Evolutionary conservation across 1,139 yeast genomes (phyloP).

Genomic region (Kurtzmaniella quercitrusa): DNA sequence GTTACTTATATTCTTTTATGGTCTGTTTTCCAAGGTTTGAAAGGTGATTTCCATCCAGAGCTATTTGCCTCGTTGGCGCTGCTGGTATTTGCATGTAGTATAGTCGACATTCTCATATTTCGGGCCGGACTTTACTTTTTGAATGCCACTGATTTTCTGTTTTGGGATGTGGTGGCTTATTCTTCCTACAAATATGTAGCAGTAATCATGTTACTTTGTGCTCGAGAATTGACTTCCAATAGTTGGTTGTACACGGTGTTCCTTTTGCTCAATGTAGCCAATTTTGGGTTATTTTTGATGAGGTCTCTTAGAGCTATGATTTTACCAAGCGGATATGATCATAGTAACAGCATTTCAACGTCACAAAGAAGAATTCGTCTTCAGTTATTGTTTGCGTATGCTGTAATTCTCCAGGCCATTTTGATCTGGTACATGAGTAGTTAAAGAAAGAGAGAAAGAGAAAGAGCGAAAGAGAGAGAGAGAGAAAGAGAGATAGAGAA

Average conservation of each 20-base stretch:
- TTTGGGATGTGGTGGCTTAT: constrained; percentile 84
- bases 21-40: constrained; percentile 82
- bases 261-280: constrained; percentile 42
- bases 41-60: constrained; percentile 92
- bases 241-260: constrained; percentile 37
- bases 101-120: constrained; percentile 57
- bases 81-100: constrained; percentile 78
- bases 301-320: constrained; percentile 80
- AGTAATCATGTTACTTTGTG: constrained; percentile 50
- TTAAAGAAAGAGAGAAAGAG: constrained; percentile 8
- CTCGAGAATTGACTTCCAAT: constrained; percentile 38
- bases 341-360: constrained; percentile 53
- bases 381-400: constrained; percentile 80
- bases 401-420: constrained; percentile 73
- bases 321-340: constrained; percentile 49
- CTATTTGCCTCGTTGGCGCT: constrained; percentile 88
- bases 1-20: constrained; percentile 83
- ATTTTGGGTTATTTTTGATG: constrained; percentile 67
- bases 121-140: constrained; percentile 42
- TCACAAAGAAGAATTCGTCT: constrained; percentile 78
- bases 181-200: constrained; percentile 95
- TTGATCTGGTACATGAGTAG: constrained; percentile 36
- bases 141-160: constrained; percentile 47
- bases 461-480: constrained; percentile 3
- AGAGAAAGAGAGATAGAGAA: neutral